Evolutionary conservation across 192 early-diverging fungal genomes (phyloP).

Genomic region (Coemansia sp.): DNA sequence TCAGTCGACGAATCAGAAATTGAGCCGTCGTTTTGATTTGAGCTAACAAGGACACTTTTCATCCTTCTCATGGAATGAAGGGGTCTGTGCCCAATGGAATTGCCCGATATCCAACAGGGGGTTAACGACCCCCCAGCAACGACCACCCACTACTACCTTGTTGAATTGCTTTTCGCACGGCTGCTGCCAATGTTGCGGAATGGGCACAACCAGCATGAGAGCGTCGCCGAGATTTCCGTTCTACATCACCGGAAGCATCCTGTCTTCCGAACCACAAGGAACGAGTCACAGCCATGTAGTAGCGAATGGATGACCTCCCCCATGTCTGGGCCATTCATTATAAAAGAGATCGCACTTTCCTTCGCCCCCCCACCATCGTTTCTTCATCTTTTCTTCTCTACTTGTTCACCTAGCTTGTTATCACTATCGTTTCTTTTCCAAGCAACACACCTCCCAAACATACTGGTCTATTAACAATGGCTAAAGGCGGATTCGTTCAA

Average conservation of each 20-base stretch:
- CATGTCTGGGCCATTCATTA: neutral
- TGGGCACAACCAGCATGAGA: too few relatives aligned
- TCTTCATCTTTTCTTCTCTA: neutral
- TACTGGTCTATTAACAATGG: slow-evolving; percentile 14
- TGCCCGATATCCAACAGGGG: neutral
- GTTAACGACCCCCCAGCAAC: neutral
- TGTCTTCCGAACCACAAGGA: neutral
- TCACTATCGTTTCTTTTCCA: neutral
- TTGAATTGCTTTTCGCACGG: neutral
- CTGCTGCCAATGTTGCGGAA: too few relatives aligned
- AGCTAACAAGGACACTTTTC: neutral
- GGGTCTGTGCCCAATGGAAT: neutral
- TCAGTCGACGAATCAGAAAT: neutral
- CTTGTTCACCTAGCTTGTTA: neutral
- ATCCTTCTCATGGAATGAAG: neutral
- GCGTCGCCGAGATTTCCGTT: slow-evolving; percentile 7
- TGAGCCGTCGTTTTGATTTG: neutral
- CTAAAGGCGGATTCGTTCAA: slow-evolving; percentile 34
- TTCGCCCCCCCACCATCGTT: neutral
- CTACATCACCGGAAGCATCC: neutral
- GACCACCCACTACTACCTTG: too few relatives aligned
- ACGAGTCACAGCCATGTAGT: neutral
- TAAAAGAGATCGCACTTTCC: neutral
- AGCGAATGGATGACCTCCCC: neutral
- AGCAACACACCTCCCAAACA: neutral